Percentiles rank a stretch among this genome's conserved stretches.
Evolutionary conservation across 2,329 filamentous ascomycete genomes (phyloP).

Genomic region (Trichoderma aggressivum): DNA sequence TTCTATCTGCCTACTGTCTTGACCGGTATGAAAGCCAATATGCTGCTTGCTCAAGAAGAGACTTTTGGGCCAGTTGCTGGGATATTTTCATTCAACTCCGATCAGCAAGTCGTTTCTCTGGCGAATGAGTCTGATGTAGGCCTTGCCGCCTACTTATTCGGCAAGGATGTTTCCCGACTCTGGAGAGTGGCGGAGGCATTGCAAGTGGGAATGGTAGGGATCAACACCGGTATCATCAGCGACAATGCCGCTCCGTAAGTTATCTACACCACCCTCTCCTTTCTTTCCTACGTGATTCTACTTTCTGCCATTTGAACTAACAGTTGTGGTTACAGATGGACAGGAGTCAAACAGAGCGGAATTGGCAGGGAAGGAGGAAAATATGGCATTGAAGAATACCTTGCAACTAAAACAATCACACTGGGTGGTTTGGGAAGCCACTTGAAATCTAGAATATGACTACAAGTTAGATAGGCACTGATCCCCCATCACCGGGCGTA

Average conservation of each 20-base stretch:
- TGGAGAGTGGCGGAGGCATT: conserved; percentile 47
- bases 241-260: not conserved
- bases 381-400: not conserved
- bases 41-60: not conserved
- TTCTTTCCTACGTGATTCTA: not conserved
- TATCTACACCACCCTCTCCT: not conserved
- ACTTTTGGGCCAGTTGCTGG: not conserved
- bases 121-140: not conserved
- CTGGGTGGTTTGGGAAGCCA: not conserved
- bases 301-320: not conserved
- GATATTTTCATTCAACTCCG: not conserved
- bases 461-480: not conserved
- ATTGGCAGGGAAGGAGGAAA: not conserved
- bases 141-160: conserved; percentile 69
- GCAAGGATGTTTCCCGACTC: conserved; percentile 39
- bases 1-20: not conserved
- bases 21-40: not conserved
- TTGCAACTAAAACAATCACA: not conserved
- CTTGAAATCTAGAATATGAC: not conserved
- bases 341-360: not conserved
- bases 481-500: not conserved
- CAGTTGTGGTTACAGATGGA: not conserved
- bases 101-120: not conserved
- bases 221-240: not conserved
- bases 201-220: conserved; percentile 63